These are phyloP conservation scores for Pneumocystis canis DNA, from an alignment of 1,139 yeast genomes.

Conservation along the genomic window DNA sequence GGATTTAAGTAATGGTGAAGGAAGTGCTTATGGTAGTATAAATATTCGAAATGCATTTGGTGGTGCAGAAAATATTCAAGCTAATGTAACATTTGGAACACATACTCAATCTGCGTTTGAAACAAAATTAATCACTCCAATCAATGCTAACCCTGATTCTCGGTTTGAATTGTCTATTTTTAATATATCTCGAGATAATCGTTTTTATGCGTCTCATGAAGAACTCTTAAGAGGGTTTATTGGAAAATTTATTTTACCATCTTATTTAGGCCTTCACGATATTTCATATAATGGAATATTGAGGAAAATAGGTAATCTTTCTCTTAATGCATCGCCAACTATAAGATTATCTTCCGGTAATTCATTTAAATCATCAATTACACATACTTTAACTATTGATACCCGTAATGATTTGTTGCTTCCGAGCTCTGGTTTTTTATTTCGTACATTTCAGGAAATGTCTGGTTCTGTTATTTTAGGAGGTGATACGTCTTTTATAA, in stretches of 20 bases:
- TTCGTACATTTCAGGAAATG: constrained; percentile 44
- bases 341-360: constrained; percentile 28
- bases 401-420: constrained; percentile 22
- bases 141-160: constrained; percentile 21
- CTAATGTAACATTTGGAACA: constrained; percentile 72
- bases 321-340: constrained; percentile 20
- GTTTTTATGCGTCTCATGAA: constrained; percentile 11
- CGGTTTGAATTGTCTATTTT: constrained; percentile 4
- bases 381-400: constrained; percentile 22
- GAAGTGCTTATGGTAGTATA: constrained; percentile 59
- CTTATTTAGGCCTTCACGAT: constrained; percentile 27
- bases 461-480: constrained; percentile 29
- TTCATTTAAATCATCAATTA: constrained; percentile 24
- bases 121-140: constrained; percentile 36
- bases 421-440: constrained; percentile 37
- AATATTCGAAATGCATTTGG: constrained; percentile 70
- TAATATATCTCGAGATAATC: constrained; percentile 6
- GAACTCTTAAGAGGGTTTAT: constrained; percentile 6
- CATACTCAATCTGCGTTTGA: constrained; percentile 51
- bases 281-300: constrained; percentile 49
- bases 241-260: background rate
- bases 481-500: constrained; percentile 25
- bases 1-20: constrained; percentile 86
- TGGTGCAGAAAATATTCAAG: constrained; percentile 64
- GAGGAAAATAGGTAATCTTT: constrained; percentile 41